Evolutionary conservation across 139 green algal species (phyloP).

Genomic region (Chlorella sp.): DNA sequence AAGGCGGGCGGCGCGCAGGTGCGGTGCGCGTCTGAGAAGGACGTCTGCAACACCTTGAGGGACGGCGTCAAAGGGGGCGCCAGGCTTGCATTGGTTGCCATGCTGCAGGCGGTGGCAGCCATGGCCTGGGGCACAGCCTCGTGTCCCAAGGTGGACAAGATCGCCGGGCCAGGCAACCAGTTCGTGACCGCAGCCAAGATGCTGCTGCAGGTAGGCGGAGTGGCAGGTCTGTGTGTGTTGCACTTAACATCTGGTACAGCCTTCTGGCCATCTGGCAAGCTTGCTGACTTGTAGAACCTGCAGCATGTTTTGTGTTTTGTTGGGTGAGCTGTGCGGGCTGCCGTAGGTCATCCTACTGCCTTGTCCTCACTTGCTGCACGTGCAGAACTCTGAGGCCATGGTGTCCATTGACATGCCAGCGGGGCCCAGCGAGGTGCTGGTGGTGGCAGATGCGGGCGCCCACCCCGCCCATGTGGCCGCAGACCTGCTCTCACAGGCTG

Average conservation of each 20-base stretch:
- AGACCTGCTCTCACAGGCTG: slow-evolving; percentile 95
- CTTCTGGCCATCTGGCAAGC: too few species aligned
- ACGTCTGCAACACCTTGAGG: background rate
- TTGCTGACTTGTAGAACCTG: too few species aligned
- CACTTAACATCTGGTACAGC: too few species aligned
- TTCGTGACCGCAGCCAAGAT: slow-evolving; percentile 92
- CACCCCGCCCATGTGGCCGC: slow-evolving; percentile 74
- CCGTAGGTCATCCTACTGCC: too few species aligned
- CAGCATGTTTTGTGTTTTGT: too few species aligned
- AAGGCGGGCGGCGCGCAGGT: slow-evolving; percentile 87
- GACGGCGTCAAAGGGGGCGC: background rate
- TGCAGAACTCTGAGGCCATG: slow-evolving; percentile 94
- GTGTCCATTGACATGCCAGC: slow-evolving; percentile 93
- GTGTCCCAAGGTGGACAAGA: slow-evolving; percentile 82
- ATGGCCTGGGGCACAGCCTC: slow-evolving; percentile 91
- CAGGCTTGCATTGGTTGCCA: too few species aligned
- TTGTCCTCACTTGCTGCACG: too few species aligned
- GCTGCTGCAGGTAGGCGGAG: too few species aligned
- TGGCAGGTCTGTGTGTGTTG: too few species aligned
- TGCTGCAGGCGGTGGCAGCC: slow-evolving; percentile 80
- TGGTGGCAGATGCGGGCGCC: slow-evolving; percentile 87
- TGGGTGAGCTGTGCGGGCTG: too few species aligned
- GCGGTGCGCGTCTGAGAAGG: background rate
- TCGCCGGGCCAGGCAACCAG: slow-evolving; percentile 86
- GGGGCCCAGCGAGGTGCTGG: slow-evolving; percentile 84